Percentiles rank a stretch among this genome's conserved stretches.
phyloP scores from a whole-genome alignment of 495 filamentous ascomycete species.

The Xylaria bambusicola region DNA sequence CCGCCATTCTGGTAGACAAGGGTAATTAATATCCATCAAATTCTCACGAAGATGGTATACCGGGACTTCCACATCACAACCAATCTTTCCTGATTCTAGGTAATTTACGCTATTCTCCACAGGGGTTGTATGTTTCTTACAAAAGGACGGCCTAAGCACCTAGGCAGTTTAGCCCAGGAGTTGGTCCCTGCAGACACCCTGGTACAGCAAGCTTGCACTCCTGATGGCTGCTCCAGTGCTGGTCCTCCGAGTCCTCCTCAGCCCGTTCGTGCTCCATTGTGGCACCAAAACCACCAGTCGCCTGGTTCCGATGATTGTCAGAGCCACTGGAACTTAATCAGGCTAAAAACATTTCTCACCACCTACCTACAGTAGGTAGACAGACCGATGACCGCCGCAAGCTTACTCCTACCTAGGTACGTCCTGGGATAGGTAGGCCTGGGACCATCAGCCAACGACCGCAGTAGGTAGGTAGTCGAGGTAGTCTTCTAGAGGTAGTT shows the following conservation, averaged over 20 bases:
- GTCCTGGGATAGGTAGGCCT: neutral
- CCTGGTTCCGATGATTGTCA: conserved; percentile 14
- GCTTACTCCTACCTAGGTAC: neutral
- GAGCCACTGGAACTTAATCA: conserved; percentile 10
- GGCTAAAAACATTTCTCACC: conserved; percentile 15
- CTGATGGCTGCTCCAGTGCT: neutral
- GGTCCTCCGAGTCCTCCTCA: neutral
- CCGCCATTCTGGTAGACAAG: neutral
- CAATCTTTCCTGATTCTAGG: neutral
- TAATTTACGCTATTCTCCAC: neutral
- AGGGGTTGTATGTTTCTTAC: neutral
- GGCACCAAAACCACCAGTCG: conserved; percentile 2
- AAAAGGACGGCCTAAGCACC: neutral
- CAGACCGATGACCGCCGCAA: conserved; percentile 4
- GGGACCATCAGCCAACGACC: neutral
- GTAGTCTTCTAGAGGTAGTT: too few species aligned
- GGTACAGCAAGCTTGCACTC: neutral
- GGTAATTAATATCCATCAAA: neutral
- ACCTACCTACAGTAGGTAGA: too few species aligned
- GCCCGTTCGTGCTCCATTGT: neutral
- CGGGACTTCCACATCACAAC: neutral
- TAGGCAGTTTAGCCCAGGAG: too few species aligned
- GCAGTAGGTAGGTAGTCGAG: neutral
- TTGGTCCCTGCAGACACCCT: neutral
- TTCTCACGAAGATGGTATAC: neutral